Conservation (phyloP, 2,329 filamentous ascomycete genomes). For the Furcasterigmium furcatum region DNA sequence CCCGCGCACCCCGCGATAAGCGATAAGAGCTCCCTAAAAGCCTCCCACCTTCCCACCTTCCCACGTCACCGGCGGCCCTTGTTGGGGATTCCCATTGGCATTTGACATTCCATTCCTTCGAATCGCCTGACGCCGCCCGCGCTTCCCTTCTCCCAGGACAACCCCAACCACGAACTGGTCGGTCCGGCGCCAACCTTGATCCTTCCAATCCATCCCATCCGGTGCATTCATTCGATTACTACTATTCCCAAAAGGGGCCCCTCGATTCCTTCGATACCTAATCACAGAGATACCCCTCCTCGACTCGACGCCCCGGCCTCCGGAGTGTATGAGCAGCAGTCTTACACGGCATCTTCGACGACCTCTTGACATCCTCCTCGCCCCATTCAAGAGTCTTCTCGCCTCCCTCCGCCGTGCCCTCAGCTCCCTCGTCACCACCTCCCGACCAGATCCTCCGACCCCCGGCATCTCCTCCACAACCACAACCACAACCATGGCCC, state of each 20-base stretch:
- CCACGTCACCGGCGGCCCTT: not conserved
- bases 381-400: not conserved
- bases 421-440: too few relatives aligned
- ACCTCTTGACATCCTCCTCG: too few relatives aligned
- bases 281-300: not conserved
- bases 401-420: too few relatives aligned
- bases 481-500: conserved; percentile 31
- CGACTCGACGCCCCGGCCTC: not conserved
- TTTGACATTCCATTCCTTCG: not conserved
- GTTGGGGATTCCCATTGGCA: not conserved
- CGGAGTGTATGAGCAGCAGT: too few relatives aligned
- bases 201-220: not conserved
- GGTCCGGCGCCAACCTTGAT: too few relatives aligned
- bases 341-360: too few relatives aligned
- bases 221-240: not conserved
- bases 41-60: not conserved
- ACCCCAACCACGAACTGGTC: not conserved
- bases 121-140: not conserved
- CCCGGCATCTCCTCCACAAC: not conserved
- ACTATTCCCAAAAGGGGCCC: not conserved
- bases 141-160: not conserved
- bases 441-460: too few relatives aligned
- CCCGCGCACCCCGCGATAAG: conserved; percentile 3
- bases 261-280: not conserved
- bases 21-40: conserved; percentile 1